Conservation (phyloP, 345 rosid species). For the Arabidopsis thaliana region TAIR10.1 NC_003070.9:13254001-13254500, state of each 20-base stretch:
- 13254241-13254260: conserved; percentile 44
- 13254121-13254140: too few species aligned
- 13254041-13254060: conserved; percentile 66
- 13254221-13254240: background rate
- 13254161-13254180: too few species aligned
- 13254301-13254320: conserved; percentile 79
- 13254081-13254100: conserved; percentile 49
- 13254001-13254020: conserved; percentile 70
- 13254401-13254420: conserved; percentile 80
- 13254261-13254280: conserved; percentile 59
- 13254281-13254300: conserved; percentile 71
- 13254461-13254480: conserved; percentile 1
- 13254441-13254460: background rate
- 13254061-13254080: conserved; percentile 67
- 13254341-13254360: conserved; percentile 60
- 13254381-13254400: conserved; percentile 64
- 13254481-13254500: conserved; percentile 30
- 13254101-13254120: too few species aligned
- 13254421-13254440: conserved; percentile 48
- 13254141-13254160: too few species aligned
- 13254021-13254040: conserved; percentile 80
- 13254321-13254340: conserved; percentile 69
- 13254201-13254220: conserved; percentile 4
- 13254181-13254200: background rate
- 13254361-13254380: conserved; percentile 58